Evolutionary conservation across 495 filamentous ascomycete genomes (phyloP).

Genomic region (Xylaria nigripes): DNA sequence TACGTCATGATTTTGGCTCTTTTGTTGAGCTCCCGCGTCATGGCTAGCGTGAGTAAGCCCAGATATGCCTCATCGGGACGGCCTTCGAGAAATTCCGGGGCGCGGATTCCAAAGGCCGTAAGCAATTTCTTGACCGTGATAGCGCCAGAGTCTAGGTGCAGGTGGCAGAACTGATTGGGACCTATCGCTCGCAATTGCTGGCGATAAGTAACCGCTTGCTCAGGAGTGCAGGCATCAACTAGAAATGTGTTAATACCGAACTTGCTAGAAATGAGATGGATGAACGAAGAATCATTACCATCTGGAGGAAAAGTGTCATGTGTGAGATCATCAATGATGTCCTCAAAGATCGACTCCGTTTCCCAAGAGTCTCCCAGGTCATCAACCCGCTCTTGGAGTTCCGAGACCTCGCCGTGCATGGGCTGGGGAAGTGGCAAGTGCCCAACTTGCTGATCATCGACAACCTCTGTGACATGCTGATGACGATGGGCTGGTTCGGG

Average conservation of each 20-base stretch:
- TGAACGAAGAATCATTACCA: conserved; percentile 33
- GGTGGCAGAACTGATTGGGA: conserved; percentile 62
- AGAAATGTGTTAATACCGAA: conserved; percentile 18
- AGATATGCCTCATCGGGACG: conserved; percentile 67
- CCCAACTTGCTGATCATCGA: conserved; percentile 21
- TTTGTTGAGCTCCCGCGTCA: conserved; percentile 75
- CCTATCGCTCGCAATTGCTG: conserved; percentile 66
- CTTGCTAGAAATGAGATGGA: conserved; percentile 10
- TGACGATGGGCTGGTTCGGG: neutral
- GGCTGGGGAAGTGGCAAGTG: conserved; percentile 19
- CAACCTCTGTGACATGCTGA: conserved; percentile 10
- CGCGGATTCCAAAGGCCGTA: conserved; percentile 81
- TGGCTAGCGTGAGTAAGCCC: conserved; percentile 62
- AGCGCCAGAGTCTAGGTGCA: conserved; percentile 57
- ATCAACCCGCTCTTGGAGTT: conserved; percentile 52
- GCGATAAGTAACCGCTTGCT: conserved; percentile 62
- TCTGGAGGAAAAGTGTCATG: conserved; percentile 54
- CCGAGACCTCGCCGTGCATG: conserved; percentile 23
- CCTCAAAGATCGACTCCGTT: conserved; percentile 58
- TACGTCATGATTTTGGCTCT: conserved; percentile 71
- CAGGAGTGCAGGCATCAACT: conserved; percentile 60
- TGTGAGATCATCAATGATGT: conserved; percentile 54
- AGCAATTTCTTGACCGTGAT: conserved; percentile 76
- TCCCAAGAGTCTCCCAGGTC: conserved; percentile 60
- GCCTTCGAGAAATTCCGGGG: conserved; percentile 69